Percentiles rank a stretch among this genome's conserved stretches.
Evolutionary conservation across 352 stramenopile species (phyloP).

Genomic region (Globisporangium spiculum): DNA sequence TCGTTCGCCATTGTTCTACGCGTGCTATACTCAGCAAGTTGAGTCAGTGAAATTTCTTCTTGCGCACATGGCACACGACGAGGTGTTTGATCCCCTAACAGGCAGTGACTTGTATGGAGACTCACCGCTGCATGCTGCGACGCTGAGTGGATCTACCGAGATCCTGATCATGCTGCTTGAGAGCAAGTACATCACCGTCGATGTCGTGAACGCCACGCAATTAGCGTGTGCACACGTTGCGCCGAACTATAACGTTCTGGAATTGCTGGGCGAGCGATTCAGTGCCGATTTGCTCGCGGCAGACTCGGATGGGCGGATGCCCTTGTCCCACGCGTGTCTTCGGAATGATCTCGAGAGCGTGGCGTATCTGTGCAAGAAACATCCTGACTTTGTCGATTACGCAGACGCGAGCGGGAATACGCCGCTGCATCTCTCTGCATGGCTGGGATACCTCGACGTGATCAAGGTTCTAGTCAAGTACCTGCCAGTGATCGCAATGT

Average conservation of each 20-base stretch:
- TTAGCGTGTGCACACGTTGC: constrained; percentile 46
- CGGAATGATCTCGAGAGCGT: constrained; percentile 49
- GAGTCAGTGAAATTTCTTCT: constrained; percentile 48
- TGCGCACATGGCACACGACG: constrained; percentile 5
- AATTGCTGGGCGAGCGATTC: constrained; percentile 36
- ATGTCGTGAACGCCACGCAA: constrained; percentile 39
- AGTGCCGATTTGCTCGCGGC: constrained; percentile 50
- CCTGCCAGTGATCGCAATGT: constrained; percentile 46
- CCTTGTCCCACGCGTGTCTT: constrained; percentile 59
- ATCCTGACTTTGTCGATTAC: constrained; percentile 72
- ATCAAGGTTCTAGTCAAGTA: constrained; percentile 33
- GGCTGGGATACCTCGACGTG: constrained; percentile 32
- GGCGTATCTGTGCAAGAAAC: constrained; percentile 40
- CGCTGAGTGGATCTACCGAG: constrained; percentile 28
- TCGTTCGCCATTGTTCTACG: constrained; percentile 69
- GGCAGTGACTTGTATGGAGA: constrained; percentile 5
- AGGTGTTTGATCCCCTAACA: constrained; percentile 5
- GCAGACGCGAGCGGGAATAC: constrained; percentile 63
- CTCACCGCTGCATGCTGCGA: constrained; percentile 51
- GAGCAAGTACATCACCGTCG: constrained; percentile 31
- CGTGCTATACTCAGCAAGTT: constrained; percentile 56
- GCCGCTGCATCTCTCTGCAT: constrained; percentile 56
- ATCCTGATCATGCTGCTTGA: constrained; percentile 41
- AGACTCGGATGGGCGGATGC: constrained; percentile 56
- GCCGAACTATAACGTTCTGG: constrained; percentile 29